Evolutionary conservation across 2,329 filamentous ascomycete species (phyloP).

Genomic region (Fusarium foetens): DNA sequence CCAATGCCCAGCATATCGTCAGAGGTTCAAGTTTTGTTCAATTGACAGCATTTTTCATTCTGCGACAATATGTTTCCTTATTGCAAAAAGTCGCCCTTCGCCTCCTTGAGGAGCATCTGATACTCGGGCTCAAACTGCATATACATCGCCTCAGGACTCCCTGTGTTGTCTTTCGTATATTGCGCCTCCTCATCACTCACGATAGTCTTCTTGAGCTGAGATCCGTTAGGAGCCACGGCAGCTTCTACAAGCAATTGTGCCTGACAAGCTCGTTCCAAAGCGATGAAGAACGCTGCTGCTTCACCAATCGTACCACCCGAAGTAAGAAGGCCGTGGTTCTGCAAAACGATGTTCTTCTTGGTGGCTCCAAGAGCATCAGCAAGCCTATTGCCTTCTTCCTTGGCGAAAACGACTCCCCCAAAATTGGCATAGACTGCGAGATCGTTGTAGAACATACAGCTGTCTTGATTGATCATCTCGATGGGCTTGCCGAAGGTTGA

Average conservation of each 20-base stretch:
- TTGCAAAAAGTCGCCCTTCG: conserved; percentile 32
- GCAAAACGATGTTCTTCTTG: conserved; percentile 69
- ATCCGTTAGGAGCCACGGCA: conserved; percentile 52
- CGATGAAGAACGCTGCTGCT: conserved; percentile 74
- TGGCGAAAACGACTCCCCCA: conserved; percentile 61
- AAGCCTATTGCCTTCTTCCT: conserved; percentile 70
- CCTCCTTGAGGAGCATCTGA: conserved; percentile 23
- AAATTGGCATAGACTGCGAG: conserved; percentile 71
- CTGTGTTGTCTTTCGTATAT: conserved; percentile 45
- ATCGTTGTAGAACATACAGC: conserved; percentile 69
- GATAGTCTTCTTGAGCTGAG: conserved; percentile 47
- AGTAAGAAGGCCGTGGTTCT: conserved; percentile 77
- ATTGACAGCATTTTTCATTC: not conserved
- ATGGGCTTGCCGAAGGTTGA: conserved; percentile 68
- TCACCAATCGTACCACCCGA: conserved; percentile 76
- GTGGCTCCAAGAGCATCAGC: conserved; percentile 67
- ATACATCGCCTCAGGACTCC: conserved; percentile 41
- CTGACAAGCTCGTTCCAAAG: conserved; percentile 74
- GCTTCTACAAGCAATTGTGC: conserved; percentile 75
- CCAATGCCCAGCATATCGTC: not conserved
- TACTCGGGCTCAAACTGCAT: conserved; percentile 43
- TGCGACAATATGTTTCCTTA: not conserved
- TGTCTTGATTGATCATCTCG: conserved; percentile 76
- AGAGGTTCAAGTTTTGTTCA: not conserved
- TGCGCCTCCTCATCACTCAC: conserved; percentile 55